Conservation (phyloP, 495 filamentous ascomycete species). For the Aspergillus nanangensis region DNA sequence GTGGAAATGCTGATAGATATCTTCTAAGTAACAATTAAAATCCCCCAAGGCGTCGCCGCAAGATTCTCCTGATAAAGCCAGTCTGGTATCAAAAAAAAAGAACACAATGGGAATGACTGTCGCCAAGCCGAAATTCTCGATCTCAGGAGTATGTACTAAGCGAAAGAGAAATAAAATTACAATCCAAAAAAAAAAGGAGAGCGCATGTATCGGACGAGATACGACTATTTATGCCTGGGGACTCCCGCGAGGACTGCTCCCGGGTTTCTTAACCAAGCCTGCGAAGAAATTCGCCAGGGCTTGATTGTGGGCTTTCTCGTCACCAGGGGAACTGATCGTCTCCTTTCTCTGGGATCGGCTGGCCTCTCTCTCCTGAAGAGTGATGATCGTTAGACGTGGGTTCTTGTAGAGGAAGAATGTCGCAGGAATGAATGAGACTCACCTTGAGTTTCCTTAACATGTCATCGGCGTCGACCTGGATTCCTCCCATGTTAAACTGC, state of each 20-base stretch:
- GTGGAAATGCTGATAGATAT: background rate
- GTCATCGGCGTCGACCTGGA: slow-evolving; percentile 94
- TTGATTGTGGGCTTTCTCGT: slow-evolving; percentile 63
- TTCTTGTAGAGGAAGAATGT: background rate
- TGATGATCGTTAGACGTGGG: slow-evolving; percentile 10
- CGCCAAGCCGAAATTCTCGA: slow-evolving; percentile 5
- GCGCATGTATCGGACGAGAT: too few relatives aligned
- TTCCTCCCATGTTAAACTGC: slow-evolving; percentile 96
- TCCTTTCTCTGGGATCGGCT: slow-evolving; percentile 46
- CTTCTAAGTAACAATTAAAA: background rate
- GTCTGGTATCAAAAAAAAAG: slow-evolving; percentile 10
- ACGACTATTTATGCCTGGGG: slow-evolving; percentile 33
- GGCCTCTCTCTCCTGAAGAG: slow-evolving; percentile 50
- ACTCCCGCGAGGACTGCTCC: slow-evolving; percentile 38
- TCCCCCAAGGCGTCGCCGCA: slow-evolving; percentile 4
- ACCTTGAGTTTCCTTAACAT: slow-evolving; percentile 88
- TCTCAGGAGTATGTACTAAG: slow-evolving; percentile 9
- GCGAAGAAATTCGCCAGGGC: slow-evolving; percentile 64
- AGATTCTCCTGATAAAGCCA: slow-evolving; percentile 9
- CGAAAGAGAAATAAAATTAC: slow-evolving; percentile 26
- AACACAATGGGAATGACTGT: slow-evolving; percentile 5
- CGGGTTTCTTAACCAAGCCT: slow-evolving; percentile 57
- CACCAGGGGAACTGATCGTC: slow-evolving; percentile 28
- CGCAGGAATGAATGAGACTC: slow-evolving; percentile 15
- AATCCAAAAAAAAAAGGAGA: slow-evolving; percentile 14